Evolutionary conservation across 768 basidiomycete species (phyloP).

Genomic region (Termitomyces sp.): DNA sequence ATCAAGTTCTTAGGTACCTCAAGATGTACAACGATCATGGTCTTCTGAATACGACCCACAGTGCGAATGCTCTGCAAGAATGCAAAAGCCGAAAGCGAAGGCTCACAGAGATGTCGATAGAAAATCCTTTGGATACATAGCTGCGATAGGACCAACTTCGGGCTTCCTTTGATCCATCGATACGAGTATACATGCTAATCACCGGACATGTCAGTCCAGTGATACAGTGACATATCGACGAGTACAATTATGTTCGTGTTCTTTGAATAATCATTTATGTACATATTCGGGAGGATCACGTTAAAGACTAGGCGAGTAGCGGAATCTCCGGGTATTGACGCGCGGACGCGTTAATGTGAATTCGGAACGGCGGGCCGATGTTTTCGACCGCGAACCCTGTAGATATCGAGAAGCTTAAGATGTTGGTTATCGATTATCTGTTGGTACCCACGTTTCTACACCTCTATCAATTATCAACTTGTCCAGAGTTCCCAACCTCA

Average conservation of each 20-base stretch:
- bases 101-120: conserved; percentile 32
- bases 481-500: neutral
- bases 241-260: neutral
- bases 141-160: too few species aligned
- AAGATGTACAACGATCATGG: conserved; percentile 52
- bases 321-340: neutral
- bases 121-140: neutral
- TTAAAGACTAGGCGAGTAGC: neutral
- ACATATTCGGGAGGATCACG: neutral
- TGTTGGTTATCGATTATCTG: neutral
- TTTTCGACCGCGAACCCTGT: neutral
- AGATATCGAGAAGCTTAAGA: neutral
- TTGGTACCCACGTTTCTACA: neutral
- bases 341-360: too few species aligned
- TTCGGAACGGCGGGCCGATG: neutral
- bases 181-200: neutral
- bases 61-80: conserved; percentile 53
- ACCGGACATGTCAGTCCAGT: neutral
- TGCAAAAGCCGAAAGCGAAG: conserved; percentile 62
- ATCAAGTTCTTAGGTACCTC: conserved; percentile 46
- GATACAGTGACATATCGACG: neutral
- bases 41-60: conserved; percentile 44
- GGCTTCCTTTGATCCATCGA: neutral
- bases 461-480: neutral
- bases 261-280: neutral